Conservation (phyloP, 805 yeast genomes). For the Candida sithepensis region DNA sequence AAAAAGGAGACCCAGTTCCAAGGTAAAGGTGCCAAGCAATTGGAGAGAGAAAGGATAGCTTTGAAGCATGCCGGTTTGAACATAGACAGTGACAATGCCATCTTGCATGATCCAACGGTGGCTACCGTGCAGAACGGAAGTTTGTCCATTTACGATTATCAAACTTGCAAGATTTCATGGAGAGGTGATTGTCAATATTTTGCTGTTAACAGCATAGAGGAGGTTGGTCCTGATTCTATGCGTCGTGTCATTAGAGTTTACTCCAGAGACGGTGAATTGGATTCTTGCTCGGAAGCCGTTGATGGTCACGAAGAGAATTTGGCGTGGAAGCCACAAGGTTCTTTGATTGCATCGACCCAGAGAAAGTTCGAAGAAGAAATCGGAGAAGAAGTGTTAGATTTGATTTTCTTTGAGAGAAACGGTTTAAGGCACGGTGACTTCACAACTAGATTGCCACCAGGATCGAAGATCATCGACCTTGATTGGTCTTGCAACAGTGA, state of each 20-base stretch:
- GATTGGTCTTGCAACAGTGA: constrained; percentile 85
- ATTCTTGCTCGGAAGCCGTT: constrained; percentile 85
- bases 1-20: constrained; percentile 92
- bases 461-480: constrained; percentile 45
- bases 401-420: constrained; percentile 87
- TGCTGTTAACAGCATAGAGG: constrained; percentile 62
- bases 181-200: constrained; percentile 92
- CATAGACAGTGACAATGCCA: constrained; percentile 50
- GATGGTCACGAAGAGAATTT: constrained; percentile 71
- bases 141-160: constrained; percentile 51
- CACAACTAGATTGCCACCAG: constrained; percentile 55
- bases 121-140: constrained; percentile 68
- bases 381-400: constrained; percentile 42
- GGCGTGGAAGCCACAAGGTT: constrained; percentile 91
- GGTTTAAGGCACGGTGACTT: constrained; percentile 92
- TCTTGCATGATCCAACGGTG: constrained; percentile 84
- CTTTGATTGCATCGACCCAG: constrained; percentile 79
- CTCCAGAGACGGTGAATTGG: constrained; percentile 72
- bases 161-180: constrained; percentile 66
- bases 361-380: constrained; percentile 52
- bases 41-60: constrained; percentile 59
- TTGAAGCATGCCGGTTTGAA: constrained; percentile 66
- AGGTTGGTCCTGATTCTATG: constrained; percentile 36
- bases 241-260: constrained; percentile 84
- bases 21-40: constrained; percentile 85